Base-by-base conservation (phyloP, 169 alveolate genomes). In the Perkinsus olseni region DNA sequence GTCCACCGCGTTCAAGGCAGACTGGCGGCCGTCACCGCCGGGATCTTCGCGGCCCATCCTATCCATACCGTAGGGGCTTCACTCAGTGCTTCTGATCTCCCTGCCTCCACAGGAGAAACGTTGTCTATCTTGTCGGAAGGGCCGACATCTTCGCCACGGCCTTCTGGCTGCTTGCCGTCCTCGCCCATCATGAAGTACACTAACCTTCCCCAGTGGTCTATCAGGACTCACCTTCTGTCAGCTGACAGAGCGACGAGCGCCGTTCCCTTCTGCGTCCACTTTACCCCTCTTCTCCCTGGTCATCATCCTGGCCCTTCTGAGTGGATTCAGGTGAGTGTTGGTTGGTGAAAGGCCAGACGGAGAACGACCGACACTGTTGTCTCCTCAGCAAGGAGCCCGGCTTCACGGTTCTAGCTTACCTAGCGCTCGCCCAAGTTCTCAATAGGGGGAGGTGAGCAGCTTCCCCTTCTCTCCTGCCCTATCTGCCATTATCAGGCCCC, bases 141-240 rank as follows among this genome's bases (percentile, higher is more conserved):
- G 95, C 95, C 6, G 95, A 93, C 82, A 36, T 91, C n/a, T 51
- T 93, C 93, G 92, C 95, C 39, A 92, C 95, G 0, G 39, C 31
- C 48, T 91, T 93, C 91, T 92, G 92, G 94, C 74, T 93, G 48
- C 28, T 91, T 13, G 94, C 94, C 3, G 31, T 82, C 36, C 62
- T 45, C 62, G 62, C 17, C 17, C 62, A 45, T 45, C 17, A 10
- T 17, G 62, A 45, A 17, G 62, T 45, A 45, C 17, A 45, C 62
- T 45, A 45, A 6, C 24, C 62, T 45, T 45, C 6, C 62, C 17
- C 62, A n/a, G n/a, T n/a, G n/a, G n/a, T n/a, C n/a, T n/a, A n/a
- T n/a, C n/a, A n/a, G n/a, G n/a, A n/a, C n/a, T n/a, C n/a, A n/a
- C n/a, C n/a, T n/a, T n/a, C 62, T 45, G 6, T 45, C 62, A 45